A percentile compares a stretch with the other conserved stretches of the same genome.
These are phyloP conservation scores for Hibiscus tridactylites DNA, from an alignment of 345 rosid species.

Conservation along the genomic window DNA sequence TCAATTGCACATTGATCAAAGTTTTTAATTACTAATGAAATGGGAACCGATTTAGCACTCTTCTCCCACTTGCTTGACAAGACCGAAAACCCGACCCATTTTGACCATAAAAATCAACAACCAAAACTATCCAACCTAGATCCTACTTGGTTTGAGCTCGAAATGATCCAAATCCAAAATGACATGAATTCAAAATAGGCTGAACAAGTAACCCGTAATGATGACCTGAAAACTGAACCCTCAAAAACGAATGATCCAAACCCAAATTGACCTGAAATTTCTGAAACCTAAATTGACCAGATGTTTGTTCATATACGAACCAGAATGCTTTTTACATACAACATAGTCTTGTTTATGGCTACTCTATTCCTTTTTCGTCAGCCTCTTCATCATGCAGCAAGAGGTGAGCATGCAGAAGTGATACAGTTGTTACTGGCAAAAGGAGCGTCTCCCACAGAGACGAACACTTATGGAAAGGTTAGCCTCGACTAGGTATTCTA, in stretches of 20 bases:
- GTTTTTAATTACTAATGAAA: neutral
- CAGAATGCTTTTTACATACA: neutral
- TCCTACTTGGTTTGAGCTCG: too few species aligned
- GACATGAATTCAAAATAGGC: too few species aligned
- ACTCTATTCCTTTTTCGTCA: constrained; percentile 14
- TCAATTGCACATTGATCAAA: neutral
- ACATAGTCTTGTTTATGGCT: neutral
- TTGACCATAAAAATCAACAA: neutral
- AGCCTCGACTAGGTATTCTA: constrained; percentile 5
- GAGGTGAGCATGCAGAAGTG: constrained; percentile 79
- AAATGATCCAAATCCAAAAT: too few species aligned
- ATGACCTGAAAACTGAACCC: too few species aligned
- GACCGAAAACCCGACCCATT: neutral
- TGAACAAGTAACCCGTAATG: too few species aligned
- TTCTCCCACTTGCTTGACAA: neutral
- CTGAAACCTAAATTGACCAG: neutral
- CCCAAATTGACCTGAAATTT: too few species aligned
- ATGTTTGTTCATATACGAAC: neutral
- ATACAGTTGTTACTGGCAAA: constrained; percentile 51
- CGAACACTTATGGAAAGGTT: constrained; percentile 71
- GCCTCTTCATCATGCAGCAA: constrained; percentile 97
- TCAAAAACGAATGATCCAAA: too few species aligned
- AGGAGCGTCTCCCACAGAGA: constrained; percentile 55
- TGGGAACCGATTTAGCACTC: neutral
- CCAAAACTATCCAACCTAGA: too few species aligned